Base-by-base conservation (phyloP, 1,284 basidiomycete species). In the Austropuccinia psidii region DNA sequence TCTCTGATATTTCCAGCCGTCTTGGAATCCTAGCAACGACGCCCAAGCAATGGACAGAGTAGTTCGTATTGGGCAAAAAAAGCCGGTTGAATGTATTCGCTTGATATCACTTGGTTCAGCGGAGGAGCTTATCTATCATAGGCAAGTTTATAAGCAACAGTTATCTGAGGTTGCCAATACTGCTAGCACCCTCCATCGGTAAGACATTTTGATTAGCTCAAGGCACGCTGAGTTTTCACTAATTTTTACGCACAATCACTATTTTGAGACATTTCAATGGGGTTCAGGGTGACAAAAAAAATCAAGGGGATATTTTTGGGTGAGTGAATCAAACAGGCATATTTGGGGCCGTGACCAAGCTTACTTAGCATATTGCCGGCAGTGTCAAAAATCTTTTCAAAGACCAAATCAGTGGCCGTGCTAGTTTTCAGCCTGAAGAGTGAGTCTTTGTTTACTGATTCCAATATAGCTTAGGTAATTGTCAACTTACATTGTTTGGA, bases 221-320 rank as follows among this genome's bases (percentile, higher is more conserved):
- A n/a, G n/a, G n/a, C n/a, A n/a, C n/a, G n/a, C n/a, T n/a, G n/a
- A n/a, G n/a, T n/a, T n/a, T n/a, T n/a, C n/a, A n/a, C n/a, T n/a
- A n/a, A n/a, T n/a, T n/a, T n/a, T n/a, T n/a, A n/a, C n/a, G n/a
- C n/a, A n/a, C n/a, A n/a, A n/a, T n/a, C n/a, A n/a, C n/a, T n/a
- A n/a, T n/a, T n/a, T n/a, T n/a, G n/a, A n/a, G n/a, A n/a, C n/a
- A 72, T 60, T 72, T 72, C 27, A 72, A 47, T 31, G 68, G 68
- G 39, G 68, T 72, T 15, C 68, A 72, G 43, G 68, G 68, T 5
- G 58, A 72, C 39, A 61, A 41, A 27, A 72, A 72, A 8, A 60
- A 72, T 35, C 68, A 72, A 61, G 68, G 68, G 5, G 47, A 72
- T 41, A 72, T 61, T 35, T 72, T 57, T 57, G 68, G 68, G 68